phyloP scores from a whole-genome alignment of 2,329 filamentous ascomycete genomes.

The Fusarium cyanostomum region DNA sequence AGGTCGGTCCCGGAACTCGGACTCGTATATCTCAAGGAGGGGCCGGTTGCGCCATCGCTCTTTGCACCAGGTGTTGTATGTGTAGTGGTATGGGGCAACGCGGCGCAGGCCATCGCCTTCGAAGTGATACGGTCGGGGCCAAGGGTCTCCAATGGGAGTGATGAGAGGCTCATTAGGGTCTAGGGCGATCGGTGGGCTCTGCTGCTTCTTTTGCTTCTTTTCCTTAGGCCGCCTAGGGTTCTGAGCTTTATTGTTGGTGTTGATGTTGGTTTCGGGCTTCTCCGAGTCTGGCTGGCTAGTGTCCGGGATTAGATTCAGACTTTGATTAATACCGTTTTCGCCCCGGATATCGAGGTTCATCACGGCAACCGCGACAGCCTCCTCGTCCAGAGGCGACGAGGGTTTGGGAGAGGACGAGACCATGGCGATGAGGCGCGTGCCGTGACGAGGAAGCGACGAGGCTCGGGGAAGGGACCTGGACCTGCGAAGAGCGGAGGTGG shows the following conservation, averaged over 20 bases:
- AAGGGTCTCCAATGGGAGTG: conserved; percentile 51
- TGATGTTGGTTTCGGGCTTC: conserved; percentile 11
- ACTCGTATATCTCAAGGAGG: conserved; percentile 86
- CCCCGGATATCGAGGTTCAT: conserved; percentile 30
- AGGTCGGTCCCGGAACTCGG: conserved; percentile 91
- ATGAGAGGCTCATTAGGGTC: conserved; percentile 41
- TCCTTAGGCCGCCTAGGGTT: conserved; percentile 24
- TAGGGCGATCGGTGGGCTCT: conserved; percentile 30
- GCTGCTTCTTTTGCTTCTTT: conserved; percentile 21
- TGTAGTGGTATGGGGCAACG: conserved; percentile 88
- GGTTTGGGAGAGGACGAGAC: conserved; percentile 22
- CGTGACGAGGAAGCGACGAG: conserved; percentile 17
- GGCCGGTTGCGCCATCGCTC: conserved; percentile 87
- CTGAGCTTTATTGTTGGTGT: conserved; percentile 6
- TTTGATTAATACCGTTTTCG: conserved; percentile 13
- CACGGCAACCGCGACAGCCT: conserved; percentile 26
- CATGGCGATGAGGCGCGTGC: conserved; percentile 31
- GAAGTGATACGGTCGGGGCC: conserved; percentile 79
- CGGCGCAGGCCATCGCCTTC: conserved; percentile 80
- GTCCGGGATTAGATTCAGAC: conserved; percentile 4
- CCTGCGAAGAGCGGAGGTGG: conserved; percentile 34
- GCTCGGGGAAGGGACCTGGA: conserved; percentile 29
- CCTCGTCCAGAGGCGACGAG: conserved; percentile 20
- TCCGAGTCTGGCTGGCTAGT: conserved; percentile 22
- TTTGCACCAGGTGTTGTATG: conserved; percentile 95